phyloP scores from a whole-genome alignment of 192 early-diverging fungal species.

The Phlyctochytrium planicorne region DNA sequence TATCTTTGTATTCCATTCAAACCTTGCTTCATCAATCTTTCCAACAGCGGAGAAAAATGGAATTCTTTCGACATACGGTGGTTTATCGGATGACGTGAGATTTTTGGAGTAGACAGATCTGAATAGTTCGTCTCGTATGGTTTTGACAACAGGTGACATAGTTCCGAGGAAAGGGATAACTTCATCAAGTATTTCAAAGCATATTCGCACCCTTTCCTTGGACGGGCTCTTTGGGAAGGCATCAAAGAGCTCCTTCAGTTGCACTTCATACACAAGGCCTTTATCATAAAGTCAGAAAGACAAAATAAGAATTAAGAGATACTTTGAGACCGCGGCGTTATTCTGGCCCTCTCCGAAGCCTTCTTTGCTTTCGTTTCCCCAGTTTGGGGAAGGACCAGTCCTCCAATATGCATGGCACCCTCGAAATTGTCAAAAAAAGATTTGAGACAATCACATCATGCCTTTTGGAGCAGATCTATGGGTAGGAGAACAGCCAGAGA shows the following conservation, averaged over 20 bases:
- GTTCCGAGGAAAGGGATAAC: constrained; percentile 30
- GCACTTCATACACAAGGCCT: constrained; percentile 43
- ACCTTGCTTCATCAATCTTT: constrained; percentile 27
- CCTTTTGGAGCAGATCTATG: constrained; percentile 14
- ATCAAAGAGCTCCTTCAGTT: constrained; percentile 44
- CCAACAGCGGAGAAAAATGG: constrained; percentile 38
- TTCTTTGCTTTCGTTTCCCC: not conserved
- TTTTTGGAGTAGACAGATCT: constrained; percentile 35
- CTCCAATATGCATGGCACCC: constrained; percentile 11
- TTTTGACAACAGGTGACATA: constrained; percentile 20
- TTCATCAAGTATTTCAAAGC: constrained; percentile 40
- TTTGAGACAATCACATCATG: constrained; percentile 4
- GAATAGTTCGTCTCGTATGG: constrained; percentile 39
- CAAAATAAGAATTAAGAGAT: not conserved
- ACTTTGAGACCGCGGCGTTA: constrained; percentile 33
- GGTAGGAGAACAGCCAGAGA: not conserved
- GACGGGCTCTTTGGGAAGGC: constrained; percentile 28
- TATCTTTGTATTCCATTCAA: constrained; percentile 4
- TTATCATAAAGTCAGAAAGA: not conserved
- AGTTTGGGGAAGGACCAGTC: not conserved
- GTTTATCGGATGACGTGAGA: constrained; percentile 29
- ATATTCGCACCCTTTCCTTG: constrained; percentile 15
- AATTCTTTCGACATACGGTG: constrained; percentile 37
- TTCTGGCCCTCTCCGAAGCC: constrained; percentile 4
- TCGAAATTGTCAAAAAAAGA: constrained; percentile 1